Conservation (phyloP, 139 green algal genomes). For the Desmodesmus armatus region DNA sequence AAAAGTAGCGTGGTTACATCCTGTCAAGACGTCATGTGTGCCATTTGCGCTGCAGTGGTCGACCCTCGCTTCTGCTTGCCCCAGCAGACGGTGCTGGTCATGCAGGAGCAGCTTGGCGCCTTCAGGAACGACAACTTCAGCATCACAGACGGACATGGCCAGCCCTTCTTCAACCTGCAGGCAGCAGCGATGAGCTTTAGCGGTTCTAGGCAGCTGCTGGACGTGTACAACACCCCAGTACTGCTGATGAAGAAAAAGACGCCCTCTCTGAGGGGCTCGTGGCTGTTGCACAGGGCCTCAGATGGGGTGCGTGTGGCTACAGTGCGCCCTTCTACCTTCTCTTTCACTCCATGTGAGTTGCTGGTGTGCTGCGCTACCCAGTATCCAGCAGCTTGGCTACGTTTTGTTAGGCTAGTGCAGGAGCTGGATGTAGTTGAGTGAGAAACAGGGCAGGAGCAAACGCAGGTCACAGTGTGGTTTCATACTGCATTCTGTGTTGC, state of each 20-base stretch:
- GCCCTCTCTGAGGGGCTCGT: neutral
- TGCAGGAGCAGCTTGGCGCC: slow-evolving; percentile 18
- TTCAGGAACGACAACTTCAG: slow-evolving; percentile 20
- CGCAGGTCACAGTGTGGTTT: neutral
- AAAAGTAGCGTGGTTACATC: too few relatives aligned
- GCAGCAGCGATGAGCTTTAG: neutral
- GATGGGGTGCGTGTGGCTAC: neutral
- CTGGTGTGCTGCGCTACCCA: neutral
- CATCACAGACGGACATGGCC: slow-evolving; percentile 34
- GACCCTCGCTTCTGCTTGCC: slow-evolving; percentile 17
- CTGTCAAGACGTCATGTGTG: too few relatives aligned
- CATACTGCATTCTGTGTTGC: neutral
- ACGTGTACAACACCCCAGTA: neutral
- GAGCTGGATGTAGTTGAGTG: too few relatives aligned
- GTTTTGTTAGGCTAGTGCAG: too few relatives aligned
- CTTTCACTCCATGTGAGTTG: slow-evolving; percentile 9
- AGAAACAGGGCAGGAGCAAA: too few relatives aligned
- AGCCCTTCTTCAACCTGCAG: slow-evolving; percentile 17
- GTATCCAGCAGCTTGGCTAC: neutral
- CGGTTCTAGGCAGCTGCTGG: slow-evolving; percentile 2
- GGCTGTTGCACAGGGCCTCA: neutral
- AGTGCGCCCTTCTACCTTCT: neutral
- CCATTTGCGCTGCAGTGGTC: too few relatives aligned
- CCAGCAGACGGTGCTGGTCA: slow-evolving; percentile 13
- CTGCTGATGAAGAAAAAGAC: slow-evolving; percentile 15